A percentile compares a stretch with the other conserved stretches of the same genome.
phyloP scores from a whole-genome alignment of 176 grass and related monocot species.

The Carex scoparia region DNA sequence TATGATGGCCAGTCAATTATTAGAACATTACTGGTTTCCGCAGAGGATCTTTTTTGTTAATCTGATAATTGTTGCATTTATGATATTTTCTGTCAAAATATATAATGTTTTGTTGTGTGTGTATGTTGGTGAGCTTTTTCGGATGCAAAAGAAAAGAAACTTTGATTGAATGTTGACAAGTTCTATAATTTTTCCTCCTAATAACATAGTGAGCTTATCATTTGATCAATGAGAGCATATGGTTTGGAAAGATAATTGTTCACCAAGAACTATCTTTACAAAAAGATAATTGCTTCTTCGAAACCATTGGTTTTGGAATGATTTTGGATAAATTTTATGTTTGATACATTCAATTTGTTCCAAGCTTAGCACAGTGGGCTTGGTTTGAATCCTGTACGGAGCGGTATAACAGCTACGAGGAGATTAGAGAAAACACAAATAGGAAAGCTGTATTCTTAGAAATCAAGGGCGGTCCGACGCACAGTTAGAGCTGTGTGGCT shows the following conservation, averaged over 20 bases:
- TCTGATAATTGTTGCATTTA: background rate
- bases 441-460: background rate
- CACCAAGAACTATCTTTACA: background rate
- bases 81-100: conserved; percentile 1
- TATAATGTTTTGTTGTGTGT: background rate
- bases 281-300: background rate
- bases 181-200: background rate
- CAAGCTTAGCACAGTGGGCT: background rate
- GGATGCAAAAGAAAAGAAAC: background rate
- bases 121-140: background rate
- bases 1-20: no score
- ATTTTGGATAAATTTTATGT: background rate
- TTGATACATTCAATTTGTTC: background rate
- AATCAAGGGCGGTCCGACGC: no score
- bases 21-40: no score
- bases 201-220: background rate
- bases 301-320: background rate
- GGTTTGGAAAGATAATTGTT: background rate
- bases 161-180: background rate
- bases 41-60: background rate
- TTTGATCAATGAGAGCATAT: background rate
- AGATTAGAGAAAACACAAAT: background rate
- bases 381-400: background rate
- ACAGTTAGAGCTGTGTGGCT: no score
- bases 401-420: background rate